phyloP scores from a whole-genome alignment of 257 asterid species.

The Penstemon davidsonii region DNA sequence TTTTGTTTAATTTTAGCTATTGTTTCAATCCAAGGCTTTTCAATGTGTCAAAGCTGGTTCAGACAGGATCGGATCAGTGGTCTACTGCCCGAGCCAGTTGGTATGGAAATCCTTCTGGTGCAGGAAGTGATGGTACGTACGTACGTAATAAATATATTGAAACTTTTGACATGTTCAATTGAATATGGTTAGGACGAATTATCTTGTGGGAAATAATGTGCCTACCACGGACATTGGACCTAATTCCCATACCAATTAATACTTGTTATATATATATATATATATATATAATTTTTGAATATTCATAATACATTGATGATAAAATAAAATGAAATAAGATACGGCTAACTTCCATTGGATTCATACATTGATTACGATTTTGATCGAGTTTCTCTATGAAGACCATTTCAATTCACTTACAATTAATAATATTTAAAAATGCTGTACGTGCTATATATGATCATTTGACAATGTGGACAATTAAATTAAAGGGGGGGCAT shows the following conservation, averaged over 20 bases:
- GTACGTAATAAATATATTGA: not conserved
- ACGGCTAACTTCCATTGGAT: no score
- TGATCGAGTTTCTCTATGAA: no score
- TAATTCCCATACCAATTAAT: no score
- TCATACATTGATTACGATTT: no score
- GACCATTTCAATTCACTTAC: not conserved
- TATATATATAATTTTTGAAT: not conserved
- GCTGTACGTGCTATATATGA: no score
- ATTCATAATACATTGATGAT: not conserved
- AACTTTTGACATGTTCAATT: no score
- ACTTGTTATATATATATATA: not conserved
- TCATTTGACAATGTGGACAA: no score
- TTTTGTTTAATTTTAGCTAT: slow-evolving; percentile 37
- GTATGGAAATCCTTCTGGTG: slow-evolving; percentile 82
- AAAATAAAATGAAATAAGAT: no score
- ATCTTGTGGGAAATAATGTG: no score
- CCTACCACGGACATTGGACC: no score
- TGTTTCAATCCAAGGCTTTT: slow-evolving; percentile 59
- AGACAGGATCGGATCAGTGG: slow-evolving; percentile 48
- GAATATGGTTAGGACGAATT: no score
- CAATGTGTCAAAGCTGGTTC: slow-evolving; percentile 35
- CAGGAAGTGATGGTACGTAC: slow-evolving; percentile 80
- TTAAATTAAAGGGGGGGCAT: slow-evolving; percentile 65
- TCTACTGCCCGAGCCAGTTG: slow-evolving; percentile 76
- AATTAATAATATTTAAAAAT: not conserved